Evolutionary conservation across 352 stramenopile genomes (phyloP), one percentile per base, ranked within the genome.

Genomic region (Globisporangium middletonii): DNA sequence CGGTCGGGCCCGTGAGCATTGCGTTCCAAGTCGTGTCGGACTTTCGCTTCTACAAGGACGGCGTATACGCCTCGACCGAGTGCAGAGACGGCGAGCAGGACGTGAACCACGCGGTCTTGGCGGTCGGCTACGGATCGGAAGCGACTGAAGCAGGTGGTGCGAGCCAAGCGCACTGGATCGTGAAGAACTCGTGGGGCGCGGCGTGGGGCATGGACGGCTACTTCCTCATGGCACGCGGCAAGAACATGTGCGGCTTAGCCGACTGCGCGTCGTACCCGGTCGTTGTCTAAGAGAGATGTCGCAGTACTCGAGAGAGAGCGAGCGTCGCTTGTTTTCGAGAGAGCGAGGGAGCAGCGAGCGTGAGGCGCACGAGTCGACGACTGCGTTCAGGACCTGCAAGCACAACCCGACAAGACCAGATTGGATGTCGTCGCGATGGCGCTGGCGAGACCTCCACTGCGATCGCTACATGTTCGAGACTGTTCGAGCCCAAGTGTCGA

Each of bases 131-230:
- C 75, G 97, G 96, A 60, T 81, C 92, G 41, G 85, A 96, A 52
- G 15, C 0, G 15, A 45, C 41, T 0, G 82, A 87, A 48, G 86
- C 33, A 9, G 12, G 8, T 35, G 30, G 33, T 9, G 7, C 4
- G 5, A 9, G 83, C 60, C 86, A 79, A 47, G 77, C 87, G 42
- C 96, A 96, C 77, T 99, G 94, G 93, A 98, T 98, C 63, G 85
- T 99, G 44, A 99, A 98, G 76, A 99, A 99, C 79, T 98, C 80
- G 48, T 99, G 95, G 95, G 83, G 81, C 30, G 50, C 62, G 6
- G 57, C 64, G 41, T 99, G 96, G 96, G 97, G 97, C 72, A 92
- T 97, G 69, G 67, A 94, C 44, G 97, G 97, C 54, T 99, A 97
- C 83, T 98, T 99, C 59, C 80, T 92, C 60, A 96, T 99, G 46